Conservation (phyloP, 257 asterid species). For the Ilex aquifolium region DNA sequence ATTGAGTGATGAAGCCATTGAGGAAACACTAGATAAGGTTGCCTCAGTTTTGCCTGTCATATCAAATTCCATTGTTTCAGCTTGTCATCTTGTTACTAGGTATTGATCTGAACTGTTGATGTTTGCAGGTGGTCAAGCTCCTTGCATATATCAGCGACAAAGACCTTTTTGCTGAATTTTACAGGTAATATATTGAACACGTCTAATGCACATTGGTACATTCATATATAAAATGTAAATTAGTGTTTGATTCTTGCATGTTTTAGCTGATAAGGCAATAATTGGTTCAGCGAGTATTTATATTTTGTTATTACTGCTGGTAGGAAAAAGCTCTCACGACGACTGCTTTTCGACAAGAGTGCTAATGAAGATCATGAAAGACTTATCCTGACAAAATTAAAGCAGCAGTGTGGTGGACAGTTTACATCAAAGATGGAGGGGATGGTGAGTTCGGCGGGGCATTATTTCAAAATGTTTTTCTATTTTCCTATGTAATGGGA, state of each 20-base stretch:
- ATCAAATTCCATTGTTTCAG: not conserved
- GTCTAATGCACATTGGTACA: too few relatives aligned
- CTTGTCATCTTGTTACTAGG: too few relatives aligned
- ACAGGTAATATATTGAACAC: constrained; percentile 20
- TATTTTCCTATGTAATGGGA: not conserved
- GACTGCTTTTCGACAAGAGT: constrained; percentile 44
- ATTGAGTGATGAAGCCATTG: constrained; percentile 46
- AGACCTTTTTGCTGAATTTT: constrained; percentile 54
- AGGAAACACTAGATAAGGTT: constrained; percentile 52
- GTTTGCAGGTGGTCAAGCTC: constrained; percentile 36
- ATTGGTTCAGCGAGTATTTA: constrained; percentile 3
- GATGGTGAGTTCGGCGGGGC: constrained; percentile 31
- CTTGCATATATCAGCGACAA: constrained; percentile 47
- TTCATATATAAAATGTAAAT: too few relatives aligned
- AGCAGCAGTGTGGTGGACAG: constrained; percentile 51
- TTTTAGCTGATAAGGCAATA: too few relatives aligned
- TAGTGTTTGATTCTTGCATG: too few relatives aligned
- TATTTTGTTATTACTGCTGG: constrained; percentile 6
- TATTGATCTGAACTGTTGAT: not conserved
- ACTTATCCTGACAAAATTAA: constrained; percentile 38
- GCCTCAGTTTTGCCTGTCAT: not conserved
- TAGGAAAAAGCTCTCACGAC: constrained; percentile 57
- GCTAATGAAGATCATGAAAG: constrained; percentile 48
- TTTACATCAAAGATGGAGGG: constrained; percentile 69
- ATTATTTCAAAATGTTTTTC: not conserved